Evolutionary conservation across 345 rosid species (phyloP), one percentile per base, ranked within the genome.

Genomic region (Citrus reticulata): DNA sequence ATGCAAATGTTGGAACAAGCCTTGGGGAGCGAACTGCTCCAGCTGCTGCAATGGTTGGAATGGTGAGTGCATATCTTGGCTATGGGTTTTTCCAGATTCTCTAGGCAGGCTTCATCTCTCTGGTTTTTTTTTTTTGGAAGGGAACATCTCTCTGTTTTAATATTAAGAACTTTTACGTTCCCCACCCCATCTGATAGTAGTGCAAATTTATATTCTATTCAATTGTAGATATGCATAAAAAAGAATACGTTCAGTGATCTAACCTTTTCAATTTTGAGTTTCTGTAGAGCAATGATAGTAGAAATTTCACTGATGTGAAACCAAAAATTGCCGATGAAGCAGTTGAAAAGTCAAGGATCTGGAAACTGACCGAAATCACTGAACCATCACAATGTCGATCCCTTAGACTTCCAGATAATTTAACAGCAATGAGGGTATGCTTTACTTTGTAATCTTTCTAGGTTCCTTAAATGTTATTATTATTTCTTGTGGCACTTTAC

Each of bases 321-420:
- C 93, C 98, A 35, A 87, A 89, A 85, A 84, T 89, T 85, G 86
- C 84, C 42, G 92, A 93, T 49, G 90, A 91, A 77, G 77, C 88
- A 3, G 20, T 79, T 72, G 97, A 85, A 78, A 89, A 90, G 77
- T 84, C 95, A 73, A 84, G 88, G 80, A 86, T 85, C 69, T 90
- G 96, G 93, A 88, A 91, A 81, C 81, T 79, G 68, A 93, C 88
- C 73, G 98, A 93, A 88, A 91, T 94, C 72, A 91, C 82, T 81
- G 93, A 94, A 81, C 84, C 88, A 78, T 85, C 90, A 27, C 97
- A 90, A 76, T 90, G 95, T 72, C 90, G 86, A 40, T 88, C 98
- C 64, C 64, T 89, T 75, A 94, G 91, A 85, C 94, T 94, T 5
- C 86, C 89, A 57, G 93, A 93, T 77, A 85, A 70, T 84, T 79